Evolutionary conservation across 2,329 filamentous ascomycete genomes (phyloP).

Genomic region (Exophiala calicioides): DNA sequence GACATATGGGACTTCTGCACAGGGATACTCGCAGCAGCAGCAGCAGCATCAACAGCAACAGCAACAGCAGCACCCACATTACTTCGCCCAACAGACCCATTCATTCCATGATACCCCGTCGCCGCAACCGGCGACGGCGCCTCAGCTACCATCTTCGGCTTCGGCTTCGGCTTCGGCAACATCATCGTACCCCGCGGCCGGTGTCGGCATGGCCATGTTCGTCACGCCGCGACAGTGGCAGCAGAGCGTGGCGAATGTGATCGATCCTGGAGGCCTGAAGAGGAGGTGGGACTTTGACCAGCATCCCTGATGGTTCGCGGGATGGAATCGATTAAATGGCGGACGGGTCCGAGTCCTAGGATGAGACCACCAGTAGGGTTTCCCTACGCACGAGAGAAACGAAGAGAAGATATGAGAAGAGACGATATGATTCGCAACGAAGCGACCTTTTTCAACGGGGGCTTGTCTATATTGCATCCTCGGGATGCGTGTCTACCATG

Average conservation of each 20-base stretch:
- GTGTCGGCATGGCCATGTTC: constrained; percentile 26
- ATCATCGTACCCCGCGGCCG: constrained; percentile 2
- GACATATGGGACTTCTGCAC: constrained; percentile 9
- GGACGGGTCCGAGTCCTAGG: no score
- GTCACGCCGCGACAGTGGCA: constrained; percentile 51
- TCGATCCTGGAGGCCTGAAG: constrained; percentile 48
- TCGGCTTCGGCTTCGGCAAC: no score
- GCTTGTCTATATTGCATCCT: no score
- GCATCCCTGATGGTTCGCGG: constrained; percentile 5
- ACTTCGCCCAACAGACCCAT: constrained; percentile 15
- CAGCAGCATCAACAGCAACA: constrained; percentile 34
- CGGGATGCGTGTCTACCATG: no score
- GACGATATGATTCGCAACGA: no score
- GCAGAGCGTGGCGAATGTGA: constrained; percentile 51
- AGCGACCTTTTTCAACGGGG: no score
- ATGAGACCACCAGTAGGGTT: no score
- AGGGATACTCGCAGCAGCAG: constrained; percentile 14
- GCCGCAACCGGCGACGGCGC: constrained; percentile 27
- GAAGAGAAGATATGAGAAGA: no score
- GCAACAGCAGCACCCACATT: constrained; percentile 32
- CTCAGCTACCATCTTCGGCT: constrained; percentile 12
- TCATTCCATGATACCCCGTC: constrained; percentile 17
- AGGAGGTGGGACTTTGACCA: constrained; percentile 44
- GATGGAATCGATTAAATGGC: no score
- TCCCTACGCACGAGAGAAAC: no score